A percentile compares a stretch with the other conserved stretches of the same genome.
Evolutionary conservation across 2,329 filamentous ascomycete genomes (phyloP).

Genomic region (Colletotrichum scovillei): DNA sequence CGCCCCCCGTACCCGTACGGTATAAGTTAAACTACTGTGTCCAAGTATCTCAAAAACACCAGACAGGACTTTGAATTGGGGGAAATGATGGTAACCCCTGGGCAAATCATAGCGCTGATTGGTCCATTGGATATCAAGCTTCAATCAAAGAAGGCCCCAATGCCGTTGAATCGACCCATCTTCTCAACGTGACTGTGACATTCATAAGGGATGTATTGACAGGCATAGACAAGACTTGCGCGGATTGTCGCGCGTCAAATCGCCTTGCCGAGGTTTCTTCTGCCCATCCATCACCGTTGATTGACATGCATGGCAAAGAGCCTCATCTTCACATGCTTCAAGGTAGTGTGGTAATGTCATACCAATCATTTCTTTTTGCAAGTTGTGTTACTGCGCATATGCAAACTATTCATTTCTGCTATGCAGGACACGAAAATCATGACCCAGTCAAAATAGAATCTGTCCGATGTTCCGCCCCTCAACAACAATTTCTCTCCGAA

Average conservation of each 20-base stretch:
- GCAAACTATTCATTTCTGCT: background rate
- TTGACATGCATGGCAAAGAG: background rate
- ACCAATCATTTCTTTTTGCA: background rate
- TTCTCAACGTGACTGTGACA: background rate
- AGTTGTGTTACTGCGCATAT: background rate
- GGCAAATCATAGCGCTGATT: background rate
- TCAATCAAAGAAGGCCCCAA: background rate
- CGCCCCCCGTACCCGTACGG: too few species aligned
- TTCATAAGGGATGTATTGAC: background rate
- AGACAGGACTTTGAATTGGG: background rate
- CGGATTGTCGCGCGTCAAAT: background rate
- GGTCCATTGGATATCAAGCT: background rate
- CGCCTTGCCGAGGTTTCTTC: background rate
- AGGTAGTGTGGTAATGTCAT: background rate
- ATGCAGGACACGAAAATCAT: background rate
- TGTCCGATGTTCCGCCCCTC: background rate
- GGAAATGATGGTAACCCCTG: background rate
- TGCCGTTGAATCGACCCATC: background rate
- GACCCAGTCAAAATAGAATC: background rate
- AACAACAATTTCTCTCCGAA: background rate
- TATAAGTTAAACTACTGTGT: too few species aligned
- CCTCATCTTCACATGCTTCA: conserved; percentile 1
- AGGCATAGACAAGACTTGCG: background rate
- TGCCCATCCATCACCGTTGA: background rate
- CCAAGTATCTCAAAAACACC: background rate